Base-by-base conservation (phyloP, 371 early-diverging fungal species). In the Lichtheimia corymbifera region DNA sequence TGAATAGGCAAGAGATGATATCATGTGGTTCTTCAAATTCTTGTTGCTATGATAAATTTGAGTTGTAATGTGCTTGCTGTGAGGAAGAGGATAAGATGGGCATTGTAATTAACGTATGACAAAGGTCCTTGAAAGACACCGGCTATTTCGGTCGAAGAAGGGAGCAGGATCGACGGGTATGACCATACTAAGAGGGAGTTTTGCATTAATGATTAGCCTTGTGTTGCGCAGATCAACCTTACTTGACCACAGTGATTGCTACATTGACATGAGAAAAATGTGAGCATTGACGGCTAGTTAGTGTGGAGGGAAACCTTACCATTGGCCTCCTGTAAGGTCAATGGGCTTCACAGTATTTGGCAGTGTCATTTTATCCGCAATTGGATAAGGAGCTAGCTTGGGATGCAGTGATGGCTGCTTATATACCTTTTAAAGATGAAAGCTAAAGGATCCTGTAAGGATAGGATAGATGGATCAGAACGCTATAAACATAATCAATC, bases 291-390 rank as follows among this genome's bases (percentile, higher is more conserved):
- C 27, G 12, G 7, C 43, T 49, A 4, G 25, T 58, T 30, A 9
- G 4, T 28, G 13, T 45, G 15, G 44, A 27, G 14, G 20, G 25
- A 20, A 15, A 22, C 17, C 44, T 47, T 49, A 62, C 62, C 62
- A 62, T 62, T 62, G 62, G 27, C 62, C 62, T 50, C 62, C 62
- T 20, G 55, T 35, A 6, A 62, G 55, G 14, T 62, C 54, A 47
- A 62, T 42, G 18, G 62, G 62, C 43, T 54, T 55, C 27, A 62
- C 55, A 47, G 44, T 50, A 50, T 47, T 47, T 47, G 20, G 47
- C 47, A 2, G 47, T 47, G 47, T 47, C 35, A 35, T 35, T 35
- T 35, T 35, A 27, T 35, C 35, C 11, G 11, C 6, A 35, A 35
- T 35, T 35, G 11, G 35, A 35, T 11, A 35, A 35, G 35, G 11